These are phyloP conservation scores for Cicer bijugum DNA, from an alignment of 306 rosid species.

Conservation along the genomic window DNA sequence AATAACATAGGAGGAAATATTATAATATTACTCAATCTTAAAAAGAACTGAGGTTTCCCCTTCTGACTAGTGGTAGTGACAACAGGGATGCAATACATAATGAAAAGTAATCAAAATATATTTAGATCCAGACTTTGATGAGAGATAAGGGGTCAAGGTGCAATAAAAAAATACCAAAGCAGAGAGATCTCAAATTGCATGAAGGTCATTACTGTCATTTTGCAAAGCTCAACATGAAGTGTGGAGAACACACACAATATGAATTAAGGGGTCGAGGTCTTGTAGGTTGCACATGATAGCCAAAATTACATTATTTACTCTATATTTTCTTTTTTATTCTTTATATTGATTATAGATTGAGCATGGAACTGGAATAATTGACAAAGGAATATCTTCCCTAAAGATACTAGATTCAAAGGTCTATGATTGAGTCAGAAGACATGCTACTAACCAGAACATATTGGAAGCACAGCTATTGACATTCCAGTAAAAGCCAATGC, in stretches of 20 bases:
- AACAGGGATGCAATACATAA: conserved; percentile 15
- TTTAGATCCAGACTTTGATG: conserved; percentile 37
- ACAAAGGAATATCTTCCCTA: not conserved
- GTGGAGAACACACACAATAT: conserved; percentile 18
- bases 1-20: conserved; percentile 23
- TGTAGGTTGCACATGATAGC: conserved; percentile 9
- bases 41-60: conserved; percentile 14
- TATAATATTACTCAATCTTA: not conserved
- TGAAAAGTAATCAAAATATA: conserved; percentile 24
- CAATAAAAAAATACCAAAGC: conserved; percentile 2
- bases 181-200: conserved; percentile 12
- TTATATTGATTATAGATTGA: conserved; percentile 13
- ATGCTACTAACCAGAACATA: conserved; percentile 81
- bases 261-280: conserved; percentile 8
- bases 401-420: conserved; percentile 26
- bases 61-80: conserved; percentile 37
- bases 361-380: conserved; percentile 24
- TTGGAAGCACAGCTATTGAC: conserved; percentile 96
- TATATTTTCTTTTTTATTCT: not conserved
- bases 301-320: conserved; percentile 8
- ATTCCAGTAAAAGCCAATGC: conserved; percentile 93
- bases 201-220: conserved; percentile 4
- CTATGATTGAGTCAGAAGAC: conserved; percentile 24
- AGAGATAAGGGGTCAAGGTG: conserved; percentile 8
- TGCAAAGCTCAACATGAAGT: conserved; percentile 34